These are phyloP conservation scores for Macrolepiota albuminosa DNA, from an alignment of 768 basidiomycete genomes.

Conservation along the genomic window DNA sequence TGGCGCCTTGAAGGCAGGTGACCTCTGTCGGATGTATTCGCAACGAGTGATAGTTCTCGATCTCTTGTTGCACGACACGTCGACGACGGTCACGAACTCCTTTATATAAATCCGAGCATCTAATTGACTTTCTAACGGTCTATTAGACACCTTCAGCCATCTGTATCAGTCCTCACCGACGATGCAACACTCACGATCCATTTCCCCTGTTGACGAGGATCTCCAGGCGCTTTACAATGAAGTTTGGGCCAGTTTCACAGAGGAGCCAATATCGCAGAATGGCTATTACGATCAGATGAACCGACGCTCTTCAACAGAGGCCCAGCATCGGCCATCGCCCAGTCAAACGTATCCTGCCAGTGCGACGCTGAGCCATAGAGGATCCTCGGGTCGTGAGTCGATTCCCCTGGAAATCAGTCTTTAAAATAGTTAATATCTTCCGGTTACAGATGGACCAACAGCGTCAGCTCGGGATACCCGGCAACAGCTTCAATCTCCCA, in stretches of 20 bases:
- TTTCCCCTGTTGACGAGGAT: conserved; percentile 60
- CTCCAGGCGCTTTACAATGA: conserved; percentile 72
- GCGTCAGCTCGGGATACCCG: conserved; percentile 11
- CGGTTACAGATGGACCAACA: conserved; percentile 10
- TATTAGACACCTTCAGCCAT: not conserved
- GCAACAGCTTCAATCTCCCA: conserved; percentile 20
- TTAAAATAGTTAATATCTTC: conserved; percentile 2
- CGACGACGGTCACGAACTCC: conserved; percentile 24
- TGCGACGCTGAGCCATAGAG: conserved; percentile 8
- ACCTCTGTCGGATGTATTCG: conserved; percentile 12
- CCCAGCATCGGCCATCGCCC: conserved; percentile 15
- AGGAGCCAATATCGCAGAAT: conserved; percentile 32
- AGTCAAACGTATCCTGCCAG: conserved; percentile 8
- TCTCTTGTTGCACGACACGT: conserved; percentile 9
- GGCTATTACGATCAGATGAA: conserved; percentile 34
- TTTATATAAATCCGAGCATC: not conserved
- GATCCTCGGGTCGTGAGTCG: conserved; percentile 18
- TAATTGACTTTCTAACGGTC: not conserved
- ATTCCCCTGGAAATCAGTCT: not conserved
- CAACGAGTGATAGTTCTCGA: conserved; percentile 8
- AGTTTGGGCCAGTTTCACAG: conserved; percentile 64
- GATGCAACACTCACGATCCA: conserved; percentile 36
- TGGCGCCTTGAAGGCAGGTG: conserved; percentile 10
- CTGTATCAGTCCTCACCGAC: conserved; percentile 33
- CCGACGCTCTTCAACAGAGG: conserved; percentile 27